These are phyloP conservation scores for Phytophthora vignae DNA, from an alignment of 352 stramenopile genomes.

Conservation along the genomic window DNA sequence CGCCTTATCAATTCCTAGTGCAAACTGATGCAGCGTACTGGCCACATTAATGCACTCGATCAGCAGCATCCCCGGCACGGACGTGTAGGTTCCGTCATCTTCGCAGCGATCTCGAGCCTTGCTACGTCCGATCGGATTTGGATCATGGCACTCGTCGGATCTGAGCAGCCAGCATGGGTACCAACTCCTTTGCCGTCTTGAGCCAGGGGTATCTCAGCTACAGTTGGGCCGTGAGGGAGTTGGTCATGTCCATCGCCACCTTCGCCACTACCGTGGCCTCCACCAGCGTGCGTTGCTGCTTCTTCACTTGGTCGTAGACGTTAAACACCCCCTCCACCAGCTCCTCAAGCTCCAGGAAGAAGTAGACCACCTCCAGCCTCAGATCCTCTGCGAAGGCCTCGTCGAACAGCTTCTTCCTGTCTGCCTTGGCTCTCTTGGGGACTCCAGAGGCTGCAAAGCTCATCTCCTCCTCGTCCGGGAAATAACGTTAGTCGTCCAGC, in stretches of 20 bases:
- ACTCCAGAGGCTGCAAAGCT: background rate
- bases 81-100: conserved; percentile 9
- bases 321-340: conserved; percentile 25
- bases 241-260: conserved; percentile 17
- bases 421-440: background rate
- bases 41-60: conserved; percentile 9
- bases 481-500: conserved; percentile 32
- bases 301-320: conserved; percentile 36
- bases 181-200: conserved; percentile 16
- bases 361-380: conserved; percentile 29
- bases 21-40: conserved; percentile 2
- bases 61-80: conserved; percentile 19
- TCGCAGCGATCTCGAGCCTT: background rate
- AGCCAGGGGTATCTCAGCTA: conserved; percentile 31
- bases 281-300: conserved; percentile 37
- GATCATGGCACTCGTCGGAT: background rate
- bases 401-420: conserved; percentile 13
- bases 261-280: conserved; percentile 43
- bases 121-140: no score
- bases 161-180: conserved; percentile 1
- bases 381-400: conserved; percentile 39
- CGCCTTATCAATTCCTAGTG: background rate
- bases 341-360: conserved; percentile 43
- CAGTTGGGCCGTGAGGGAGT: conserved; percentile 18
- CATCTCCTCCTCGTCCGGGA: background rate